Conservation (phyloP, 192 early-diverging fungal genomes). For the Podila verticillata region DNA sequence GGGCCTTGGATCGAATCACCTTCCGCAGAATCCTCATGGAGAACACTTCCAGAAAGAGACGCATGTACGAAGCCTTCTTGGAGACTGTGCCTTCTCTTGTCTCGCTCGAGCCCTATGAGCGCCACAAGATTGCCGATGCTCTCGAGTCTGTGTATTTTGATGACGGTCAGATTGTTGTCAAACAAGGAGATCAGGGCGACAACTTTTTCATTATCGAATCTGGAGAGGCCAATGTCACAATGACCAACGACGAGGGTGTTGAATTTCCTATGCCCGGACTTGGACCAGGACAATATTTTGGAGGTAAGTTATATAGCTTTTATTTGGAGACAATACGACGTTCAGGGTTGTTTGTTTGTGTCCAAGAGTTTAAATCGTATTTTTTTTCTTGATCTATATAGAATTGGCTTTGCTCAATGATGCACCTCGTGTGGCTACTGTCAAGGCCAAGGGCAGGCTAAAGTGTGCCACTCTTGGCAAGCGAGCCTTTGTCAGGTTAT, state of each 20-base stretch:
- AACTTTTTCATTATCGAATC: slow-evolving; percentile 96
- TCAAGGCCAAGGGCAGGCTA: slow-evolving; percentile 84
- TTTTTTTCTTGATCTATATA: slow-evolving; percentile 29
- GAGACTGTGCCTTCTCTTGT: slow-evolving; percentile 91
- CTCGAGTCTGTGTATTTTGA: slow-evolving; percentile 92
- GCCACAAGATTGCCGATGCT: slow-evolving; percentile 99
- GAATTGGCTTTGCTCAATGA: slow-evolving; percentile 97
- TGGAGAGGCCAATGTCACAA: slow-evolving; percentile 86
- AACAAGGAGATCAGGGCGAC: slow-evolving; percentile 93
- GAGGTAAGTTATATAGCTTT: slow-evolving; percentile 68
- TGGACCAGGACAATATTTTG: slow-evolving; percentile 94
- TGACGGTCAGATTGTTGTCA: slow-evolving; percentile 84
- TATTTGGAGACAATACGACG: not conserved
- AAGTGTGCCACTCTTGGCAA: slow-evolving; percentile 97
- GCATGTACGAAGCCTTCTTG: slow-evolving; percentile 96
- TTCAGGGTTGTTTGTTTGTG: too few relatives aligned
- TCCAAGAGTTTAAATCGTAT: not conserved
- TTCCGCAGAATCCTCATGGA: slow-evolving; percentile 99
- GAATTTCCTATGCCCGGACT: slow-evolving; percentile 78
- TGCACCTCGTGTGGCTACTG: slow-evolving; percentile 91
- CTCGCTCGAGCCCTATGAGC: slow-evolving; percentile 94
- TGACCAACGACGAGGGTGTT: slow-evolving; percentile 81
- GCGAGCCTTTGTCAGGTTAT: slow-evolving; percentile 92
- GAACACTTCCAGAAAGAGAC: slow-evolving; percentile 92
- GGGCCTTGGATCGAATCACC: slow-evolving; percentile 98